Conservation (phyloP, 1,284 basidiomycete species). For the Tylopilus sp. region DNA sequence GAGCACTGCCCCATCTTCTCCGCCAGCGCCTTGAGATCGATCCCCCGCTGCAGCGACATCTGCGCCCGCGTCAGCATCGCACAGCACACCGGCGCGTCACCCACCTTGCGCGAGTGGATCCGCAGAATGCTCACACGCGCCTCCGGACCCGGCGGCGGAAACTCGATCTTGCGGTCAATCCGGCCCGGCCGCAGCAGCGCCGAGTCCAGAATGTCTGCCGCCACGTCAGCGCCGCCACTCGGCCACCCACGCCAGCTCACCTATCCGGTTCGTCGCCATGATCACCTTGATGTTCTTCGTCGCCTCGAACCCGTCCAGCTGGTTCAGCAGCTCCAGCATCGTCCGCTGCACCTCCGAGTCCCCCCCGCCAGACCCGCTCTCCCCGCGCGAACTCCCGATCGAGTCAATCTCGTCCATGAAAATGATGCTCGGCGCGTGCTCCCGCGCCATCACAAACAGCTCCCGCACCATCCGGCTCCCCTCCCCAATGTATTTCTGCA, state of each 20-base stretch:
- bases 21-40: slow-evolving; percentile 91
- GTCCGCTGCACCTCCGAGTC: slow-evolving; percentile 98
- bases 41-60: slow-evolving; percentile 98
- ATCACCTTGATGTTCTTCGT: slow-evolving; percentile 99
- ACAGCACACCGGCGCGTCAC: background rate
- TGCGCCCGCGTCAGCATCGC: slow-evolving; percentile 32
- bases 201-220: slow-evolving; percentile 88
- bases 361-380: slow-evolving; percentile 84
- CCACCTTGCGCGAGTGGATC: slow-evolving; percentile 93
- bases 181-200: slow-evolving; percentile 94
- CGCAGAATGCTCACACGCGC: slow-evolving; percentile 95
- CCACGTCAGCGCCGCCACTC: slow-evolving; percentile 1
- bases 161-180: slow-evolving; percentile 99
- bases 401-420: slow-evolving; percentile 99
- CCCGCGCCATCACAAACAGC: slow-evolving; percentile 97
- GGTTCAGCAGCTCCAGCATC: slow-evolving; percentile 96
- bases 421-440: slow-evolving; percentile 99
- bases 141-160: slow-evolving; percentile 97
- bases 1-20: slow-evolving; percentile 99
- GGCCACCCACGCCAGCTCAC: slow-evolving; percentile 34
- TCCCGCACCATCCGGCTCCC: slow-evolving; percentile 96
- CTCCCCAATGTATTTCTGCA: slow-evolving; percentile 99
- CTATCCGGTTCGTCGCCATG: slow-evolving; percentile 99
- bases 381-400: slow-evolving; percentile 92
- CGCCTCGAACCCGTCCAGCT: slow-evolving; percentile 96